Evolutionary conservation across 2,329 filamentous ascomycete genomes (phyloP).

Genomic region (Pseudopyricularia cyperi): DNA sequence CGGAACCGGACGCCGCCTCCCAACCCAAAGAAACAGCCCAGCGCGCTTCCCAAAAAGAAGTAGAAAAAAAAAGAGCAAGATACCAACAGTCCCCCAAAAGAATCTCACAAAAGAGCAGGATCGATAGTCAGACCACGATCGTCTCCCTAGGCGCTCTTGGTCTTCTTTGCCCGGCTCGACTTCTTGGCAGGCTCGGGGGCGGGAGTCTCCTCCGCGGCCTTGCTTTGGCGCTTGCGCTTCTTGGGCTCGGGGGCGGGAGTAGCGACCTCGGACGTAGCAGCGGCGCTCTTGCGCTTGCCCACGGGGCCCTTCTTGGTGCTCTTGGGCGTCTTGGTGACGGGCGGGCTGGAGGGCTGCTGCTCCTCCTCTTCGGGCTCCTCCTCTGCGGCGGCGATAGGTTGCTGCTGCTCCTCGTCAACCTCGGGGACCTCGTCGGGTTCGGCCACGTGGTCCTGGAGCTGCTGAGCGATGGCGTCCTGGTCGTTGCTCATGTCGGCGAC

Average conservation of each 20-base stretch:
- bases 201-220: conserved; percentile 33
- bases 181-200: conserved; percentile 45
- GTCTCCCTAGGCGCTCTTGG: conserved; percentile 22
- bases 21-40: too few species aligned
- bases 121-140: conserved; percentile 15
- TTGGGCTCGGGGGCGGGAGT: conserved; percentile 41
- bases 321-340: conserved; percentile 44
- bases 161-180: conserved; percentile 43
- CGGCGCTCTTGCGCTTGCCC: conserved; percentile 44
- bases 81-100: too few species aligned
- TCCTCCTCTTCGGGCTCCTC: conserved; percentile 31
- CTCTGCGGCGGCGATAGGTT: conserved; percentile 28
- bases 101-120: conserved; percentile 16
- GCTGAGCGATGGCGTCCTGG: conserved; percentile 45
- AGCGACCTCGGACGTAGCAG: conserved; percentile 29
- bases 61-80: not conserved
- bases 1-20: not conserved
- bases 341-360: conserved; percentile 29
- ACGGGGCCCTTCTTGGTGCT: conserved; percentile 29
- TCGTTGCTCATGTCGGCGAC: conserved; percentile 25
- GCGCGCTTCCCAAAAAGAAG: not conserved
- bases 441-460: conserved; percentile 34
- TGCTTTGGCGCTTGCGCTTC: conserved; percentile 49
- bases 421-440: conserved; percentile 33
- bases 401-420: conserved; percentile 38